Evolutionary conservation across 495 filamentous ascomycete species (phyloP).

Genomic region (Opeltia flavorubescens): DNA sequence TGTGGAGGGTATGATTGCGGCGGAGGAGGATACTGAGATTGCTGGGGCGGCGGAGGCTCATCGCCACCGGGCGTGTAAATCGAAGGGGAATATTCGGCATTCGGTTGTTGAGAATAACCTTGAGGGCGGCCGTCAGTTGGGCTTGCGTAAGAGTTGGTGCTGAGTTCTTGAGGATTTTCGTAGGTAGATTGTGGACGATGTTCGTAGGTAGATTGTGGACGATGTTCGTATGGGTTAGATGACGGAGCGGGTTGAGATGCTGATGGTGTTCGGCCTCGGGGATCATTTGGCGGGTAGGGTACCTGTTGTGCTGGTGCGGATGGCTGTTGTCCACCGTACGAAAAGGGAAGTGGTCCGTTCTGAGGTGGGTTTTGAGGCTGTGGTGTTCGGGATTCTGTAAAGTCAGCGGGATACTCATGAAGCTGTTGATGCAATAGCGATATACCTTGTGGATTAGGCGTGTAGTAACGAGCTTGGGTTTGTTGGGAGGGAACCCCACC

Average conservation of each 20-base stretch:
- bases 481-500: slow-evolving; percentile 40
- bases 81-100: slow-evolving; percentile 41
- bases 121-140: slow-evolving; percentile 45
- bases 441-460: slow-evolving; percentile 30
- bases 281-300: slow-evolving; percentile 28
- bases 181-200: slow-evolving; percentile 59
- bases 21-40: slow-evolving; percentile 15
- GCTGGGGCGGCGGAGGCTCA: slow-evolving; percentile 20
- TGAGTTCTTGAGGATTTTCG: slow-evolving; percentile 68
- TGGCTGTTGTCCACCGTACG: slow-evolving; percentile 21
- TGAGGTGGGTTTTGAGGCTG: slow-evolving; percentile 17
- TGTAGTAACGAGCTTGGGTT: slow-evolving; percentile 59
- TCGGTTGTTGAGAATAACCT: slow-evolving; percentile 22
- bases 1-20: slow-evolving; percentile 24
- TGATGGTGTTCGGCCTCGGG: slow-evolving; percentile 26
- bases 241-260: slow-evolving; percentile 22
- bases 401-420: neutral
- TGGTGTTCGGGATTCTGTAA: slow-evolving; percentile 11
- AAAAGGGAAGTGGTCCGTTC: slow-evolving; percentile 24
- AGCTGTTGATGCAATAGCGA: neutral
- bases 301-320: slow-evolving; percentile 22
- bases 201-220: slow-evolving; percentile 62
- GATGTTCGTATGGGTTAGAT: slow-evolving; percentile 29
- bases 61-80: slow-evolving; percentile 44
- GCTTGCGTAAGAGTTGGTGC: slow-evolving; percentile 72